Evolutionary conservation across 345 rosid genomes (phyloP), one percentile per base, ranked within the genome.

Genomic region (Sisymbrium irio): DNA sequence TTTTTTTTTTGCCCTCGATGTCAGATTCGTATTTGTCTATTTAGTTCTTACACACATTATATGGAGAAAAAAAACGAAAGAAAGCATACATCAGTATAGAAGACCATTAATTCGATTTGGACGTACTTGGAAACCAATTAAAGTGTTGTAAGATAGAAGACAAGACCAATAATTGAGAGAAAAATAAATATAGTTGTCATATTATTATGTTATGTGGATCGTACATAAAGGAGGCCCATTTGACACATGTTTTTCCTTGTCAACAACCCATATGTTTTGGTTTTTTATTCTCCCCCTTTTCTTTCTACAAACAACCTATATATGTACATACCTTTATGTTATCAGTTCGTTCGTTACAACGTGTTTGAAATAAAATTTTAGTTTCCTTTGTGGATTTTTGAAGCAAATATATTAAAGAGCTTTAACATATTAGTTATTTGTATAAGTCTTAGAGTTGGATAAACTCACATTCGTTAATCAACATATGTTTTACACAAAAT

Each of bases 91-190:
- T 42, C 27, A 19, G 20, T 11, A 18, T 3, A 46, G 41, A 70
- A 47, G 39, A 37, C 37, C 71, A 76, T 62, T 54, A 45, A 45
- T 62, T 57, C 36, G 36, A 4, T 45, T 76, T 76, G 79, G 65
- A 62, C 6, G 53, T 69, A 76, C 33, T 18, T 55, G 71, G 41
- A 14, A 59, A 28, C 75, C 74, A 68, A 62, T 76, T 11, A 13
- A 69, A 53, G 39, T 69, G 75, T 76, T 36, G 75, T 76, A 54
- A 44, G 79, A 68, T 69, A 69, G 27, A 69, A 69, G 65, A 54
- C 75, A 62, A 54, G 70, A 53, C 75, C 71, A 76, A 76, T 76
- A 76, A 76, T 69, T 76, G 79, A 69, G 58, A 62, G 51, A 69
- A 53, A 22, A 35, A 9, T 33, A 19, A 28, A 25, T 50, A 25